Percentiles rank a stretch among this genome's conserved stretches.
Conservation (phyloP, 768 basidiomycete genomes). For the Lactarius pseudohatsudake region DNA sequence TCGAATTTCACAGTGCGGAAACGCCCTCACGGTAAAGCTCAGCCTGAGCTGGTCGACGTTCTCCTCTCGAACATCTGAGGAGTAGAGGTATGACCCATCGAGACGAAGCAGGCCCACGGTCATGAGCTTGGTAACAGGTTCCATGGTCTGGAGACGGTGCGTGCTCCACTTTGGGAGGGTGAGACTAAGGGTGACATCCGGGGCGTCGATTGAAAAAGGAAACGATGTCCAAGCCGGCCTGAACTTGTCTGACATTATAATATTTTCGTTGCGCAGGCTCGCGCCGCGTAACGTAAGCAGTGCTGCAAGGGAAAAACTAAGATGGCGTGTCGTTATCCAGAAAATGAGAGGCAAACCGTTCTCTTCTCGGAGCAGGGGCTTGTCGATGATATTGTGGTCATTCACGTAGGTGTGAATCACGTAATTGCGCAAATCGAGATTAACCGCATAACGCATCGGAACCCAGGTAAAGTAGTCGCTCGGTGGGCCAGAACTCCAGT, state of each 20-base stretch:
- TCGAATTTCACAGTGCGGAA: conserved; percentile 5
- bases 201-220: conserved; percentile 60
- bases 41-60: conserved; percentile 78
- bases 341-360: conserved; percentile 56
- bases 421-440: conserved; percentile 73
- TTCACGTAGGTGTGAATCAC: conserved; percentile 82
- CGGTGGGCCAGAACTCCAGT: conserved; percentile 85
- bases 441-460: conserved; percentile 74
- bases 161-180: conserved; percentile 91
- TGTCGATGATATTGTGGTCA: conserved; percentile 96
- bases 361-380: conserved; percentile 74
- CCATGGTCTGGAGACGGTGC: conserved; percentile 63
- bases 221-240: conserved; percentile 67
- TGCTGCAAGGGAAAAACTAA: conserved; percentile 46
- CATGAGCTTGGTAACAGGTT: conserved; percentile 60
- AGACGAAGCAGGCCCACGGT: conserved; percentile 55
- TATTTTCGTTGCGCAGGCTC: conserved; percentile 48
- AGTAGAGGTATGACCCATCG: conserved; percentile 74
- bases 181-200: conserved; percentile 57
- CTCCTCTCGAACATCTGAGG: conserved; percentile 60
- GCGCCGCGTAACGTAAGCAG: conserved; percentile 66
- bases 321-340: conserved; percentile 1
- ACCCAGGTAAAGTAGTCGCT: conserved; percentile 80
- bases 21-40: conserved; percentile 53
- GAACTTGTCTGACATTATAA: conserved; percentile 70